Percentiles rank a stretch among this genome's conserved stretches.
Evolutionary conservation across 352 stramenopile genomes (phyloP).

Genomic region (Globisporangium cystogenes): DNA sequence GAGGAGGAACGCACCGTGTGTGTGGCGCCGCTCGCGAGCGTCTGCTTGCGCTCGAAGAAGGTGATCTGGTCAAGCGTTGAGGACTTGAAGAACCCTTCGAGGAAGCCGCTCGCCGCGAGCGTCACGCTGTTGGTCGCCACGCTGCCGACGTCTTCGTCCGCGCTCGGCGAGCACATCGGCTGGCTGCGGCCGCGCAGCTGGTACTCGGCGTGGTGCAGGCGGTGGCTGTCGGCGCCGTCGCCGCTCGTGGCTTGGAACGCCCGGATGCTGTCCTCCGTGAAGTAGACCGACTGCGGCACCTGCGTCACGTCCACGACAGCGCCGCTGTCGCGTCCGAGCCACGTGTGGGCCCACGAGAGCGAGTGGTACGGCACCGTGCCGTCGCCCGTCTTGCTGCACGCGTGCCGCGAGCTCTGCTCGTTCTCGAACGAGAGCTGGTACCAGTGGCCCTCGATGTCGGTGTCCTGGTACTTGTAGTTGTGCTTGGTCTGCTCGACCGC

Average conservation of each 20-base stretch:
- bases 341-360: slow-evolving; percentile 72
- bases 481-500: slow-evolving; percentile 42
- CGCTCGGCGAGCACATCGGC: slow-evolving; percentile 27
- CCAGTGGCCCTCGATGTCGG: slow-evolving; percentile 43
- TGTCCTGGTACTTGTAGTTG: slow-evolving; percentile 69
- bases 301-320: slow-evolving; percentile 61
- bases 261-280: slow-evolving; percentile 48
- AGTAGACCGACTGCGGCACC: slow-evolving; percentile 68
- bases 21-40: slow-evolving; percentile 17
- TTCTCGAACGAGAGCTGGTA: slow-evolving; percentile 51
- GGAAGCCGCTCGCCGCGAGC: slow-evolving; percentile 25
- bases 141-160: neutral
- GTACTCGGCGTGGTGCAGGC: slow-evolving; percentile 63
- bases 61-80: slow-evolving; percentile 52
- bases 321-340: slow-evolving; percentile 36
- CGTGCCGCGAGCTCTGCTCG: slow-evolving; percentile 34
- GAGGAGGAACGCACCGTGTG: slow-evolving; percentile 23
- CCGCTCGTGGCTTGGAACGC: slow-evolving; percentile 37
- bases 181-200: slow-evolving; percentile 31
- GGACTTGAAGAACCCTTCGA: slow-evolving; percentile 56
- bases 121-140: slow-evolving; percentile 8
- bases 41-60: slow-evolving; percentile 60
- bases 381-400: slow-evolving; percentile 71
- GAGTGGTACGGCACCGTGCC: slow-evolving; percentile 77
- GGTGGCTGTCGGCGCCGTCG: slow-evolving; percentile 1